phyloP scores from a whole-genome alignment of 495 filamentous ascomycete species.

The Talaromyces borbonicus region DNA sequence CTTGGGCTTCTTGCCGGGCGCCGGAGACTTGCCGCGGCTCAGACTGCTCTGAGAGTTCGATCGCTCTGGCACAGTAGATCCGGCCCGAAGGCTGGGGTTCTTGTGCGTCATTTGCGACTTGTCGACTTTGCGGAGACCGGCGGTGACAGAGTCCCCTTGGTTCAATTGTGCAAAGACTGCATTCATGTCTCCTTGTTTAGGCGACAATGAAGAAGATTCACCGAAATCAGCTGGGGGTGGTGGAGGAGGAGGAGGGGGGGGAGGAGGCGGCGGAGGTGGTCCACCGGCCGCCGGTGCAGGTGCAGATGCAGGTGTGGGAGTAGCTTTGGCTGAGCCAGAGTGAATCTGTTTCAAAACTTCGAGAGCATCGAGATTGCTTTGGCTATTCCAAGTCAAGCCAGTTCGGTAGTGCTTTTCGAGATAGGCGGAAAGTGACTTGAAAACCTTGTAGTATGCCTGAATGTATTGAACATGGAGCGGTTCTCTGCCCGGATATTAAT shows the following conservation, averaged over 20 bases:
- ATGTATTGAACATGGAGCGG: conserved; percentile 75
- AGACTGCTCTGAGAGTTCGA: conserved; percentile 42
- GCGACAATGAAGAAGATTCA: conserved; percentile 21
- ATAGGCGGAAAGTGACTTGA: conserved; percentile 69
- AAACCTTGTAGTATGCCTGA: conserved; percentile 76
- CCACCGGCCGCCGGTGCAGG: conserved; percentile 27
- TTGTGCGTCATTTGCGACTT: conserved; percentile 96
- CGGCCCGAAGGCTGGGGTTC: conserved; percentile 80
- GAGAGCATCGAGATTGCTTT: conserved; percentile 59
- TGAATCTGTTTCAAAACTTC: conserved; percentile 59
- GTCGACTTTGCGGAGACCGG: conserved; percentile 84
- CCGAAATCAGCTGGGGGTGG: conserved; percentile 51
- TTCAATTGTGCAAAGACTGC: conserved; percentile 89
- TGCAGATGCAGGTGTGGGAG: conserved; percentile 25
- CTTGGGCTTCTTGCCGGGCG: conserved; percentile 85
- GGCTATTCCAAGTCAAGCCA: conserved; percentile 81
- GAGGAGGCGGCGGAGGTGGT: conserved; percentile 25
- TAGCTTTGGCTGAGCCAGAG: conserved; percentile 26
- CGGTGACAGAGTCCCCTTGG: conserved; percentile 75
- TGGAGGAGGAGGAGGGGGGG: conserved; percentile 55
- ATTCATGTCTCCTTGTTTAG: conserved; percentile 49
- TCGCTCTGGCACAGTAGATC: conserved; percentile 51
- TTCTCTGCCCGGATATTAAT: conserved; percentile 41
- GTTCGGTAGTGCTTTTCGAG: conserved; percentile 68
- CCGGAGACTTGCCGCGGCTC: conserved; percentile 63